These are phyloP conservation scores for Fagopyrum tataricum DNA, from an alignment of 148 eudicot genomes.

Conservation along the genomic window DNA sequence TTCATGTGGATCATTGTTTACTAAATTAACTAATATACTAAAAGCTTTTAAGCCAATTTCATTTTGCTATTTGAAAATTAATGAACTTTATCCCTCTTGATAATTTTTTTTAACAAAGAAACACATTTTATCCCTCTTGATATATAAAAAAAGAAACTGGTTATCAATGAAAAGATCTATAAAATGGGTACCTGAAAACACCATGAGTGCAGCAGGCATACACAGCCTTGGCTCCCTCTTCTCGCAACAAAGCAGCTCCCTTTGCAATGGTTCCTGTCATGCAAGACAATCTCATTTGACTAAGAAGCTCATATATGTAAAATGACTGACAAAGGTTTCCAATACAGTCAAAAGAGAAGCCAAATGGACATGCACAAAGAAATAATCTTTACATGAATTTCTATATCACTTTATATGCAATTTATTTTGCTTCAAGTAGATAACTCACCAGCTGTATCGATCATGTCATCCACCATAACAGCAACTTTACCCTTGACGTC, in stretches of 20 bases:
- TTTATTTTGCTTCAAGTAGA: neutral
- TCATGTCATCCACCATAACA: slow-evolving; percentile 97
- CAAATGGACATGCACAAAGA: neutral
- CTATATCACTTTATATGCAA: neutral
- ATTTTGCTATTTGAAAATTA: neutral
- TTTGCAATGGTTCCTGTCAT: slow-evolving; percentile 52
- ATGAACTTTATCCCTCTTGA: neutral
- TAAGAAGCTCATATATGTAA: neutral
- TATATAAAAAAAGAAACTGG: too few relatives aligned
- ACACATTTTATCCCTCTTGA: neutral
- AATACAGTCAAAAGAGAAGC: neutral
- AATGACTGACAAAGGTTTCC: neutral
- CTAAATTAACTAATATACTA: neutral
- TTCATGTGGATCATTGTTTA: neutral
- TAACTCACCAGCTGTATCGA: slow-evolving; percentile 88
- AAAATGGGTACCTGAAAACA: slow-evolving; percentile 46
- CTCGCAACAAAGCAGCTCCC: slow-evolving; percentile 60
- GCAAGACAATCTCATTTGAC: neutral
- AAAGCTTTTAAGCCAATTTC: neutral
- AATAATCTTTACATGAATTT: too few relatives aligned
- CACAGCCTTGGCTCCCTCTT: slow-evolving; percentile 62
- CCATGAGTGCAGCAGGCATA: slow-evolving; percentile 75
- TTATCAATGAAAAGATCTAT: neutral
- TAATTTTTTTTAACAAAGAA: too few relatives aligned
- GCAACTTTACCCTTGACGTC: slow-evolving; percentile 98